Evolutionary conservation across 1,284 basidiomycete genomes (phyloP), one percentile per base, ranked within the genome.

Genomic region (Leccinum subrobustum): DNA sequence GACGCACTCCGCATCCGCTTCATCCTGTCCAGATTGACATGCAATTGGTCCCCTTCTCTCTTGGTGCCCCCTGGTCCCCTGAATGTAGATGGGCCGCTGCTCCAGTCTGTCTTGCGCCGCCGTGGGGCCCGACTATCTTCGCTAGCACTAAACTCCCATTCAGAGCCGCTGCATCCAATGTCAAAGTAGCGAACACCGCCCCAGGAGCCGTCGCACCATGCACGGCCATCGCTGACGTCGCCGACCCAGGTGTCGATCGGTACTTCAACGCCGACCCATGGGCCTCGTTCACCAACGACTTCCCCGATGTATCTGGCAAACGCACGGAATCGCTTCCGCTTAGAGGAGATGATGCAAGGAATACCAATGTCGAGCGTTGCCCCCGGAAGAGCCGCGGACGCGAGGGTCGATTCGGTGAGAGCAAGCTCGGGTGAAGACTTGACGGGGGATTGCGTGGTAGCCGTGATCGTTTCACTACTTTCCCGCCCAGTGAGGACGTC

Each of bases 221-320:
- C 83, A n/a, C 87, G 77, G 4, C 81, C 80, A 42, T 80, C 80
- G 20, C 82, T 77, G 58, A 81, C 76, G 51, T 87, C 81, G 16
- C 78, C 80, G 31, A 76, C 77, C 81, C 83, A 84, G 20, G 76
- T 75, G 20, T 87, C 70, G 60, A 91, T 80, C 0, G 91, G 89
- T 14, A 95, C 89, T 73, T 97, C 95, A 4, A 97, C 88, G 4
- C 95, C 95, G 4, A 97, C 91, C 94, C 94, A 97, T 0, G 90
- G 86, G 0, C 93, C 95, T 5, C 71, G 69, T 71, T 92, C 90
- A 53, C 91, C 92, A 57, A 83, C 81, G 4, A 29, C 25, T 27
- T 27, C 25, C 6, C 25, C 25, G 6, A 27, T 27, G 27, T 27
- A 96, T 7, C 93, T 81, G 20, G 93, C 92, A 66, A 87, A 89